Conservation (phyloP, 805 yeast species). For the Ogataea paradorogensis region DNA sequence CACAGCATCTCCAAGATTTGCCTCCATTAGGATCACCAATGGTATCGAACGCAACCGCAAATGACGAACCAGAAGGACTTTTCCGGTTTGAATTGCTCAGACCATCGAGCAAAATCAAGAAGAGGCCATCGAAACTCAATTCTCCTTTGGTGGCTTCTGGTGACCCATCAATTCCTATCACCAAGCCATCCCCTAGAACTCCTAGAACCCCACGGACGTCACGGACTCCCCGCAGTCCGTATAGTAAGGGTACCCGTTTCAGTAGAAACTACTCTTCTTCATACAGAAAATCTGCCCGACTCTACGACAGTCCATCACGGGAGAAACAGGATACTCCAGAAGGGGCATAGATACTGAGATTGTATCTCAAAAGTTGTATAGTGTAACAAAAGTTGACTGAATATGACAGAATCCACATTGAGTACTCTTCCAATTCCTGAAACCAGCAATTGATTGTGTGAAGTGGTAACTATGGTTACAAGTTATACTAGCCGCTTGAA, state of each 20-base stretch:
- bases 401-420: too few relatives aligned
- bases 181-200: slow-evolving; percentile 28
- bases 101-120: slow-evolving; percentile 36
- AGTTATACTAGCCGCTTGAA: too few relatives aligned
- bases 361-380: background rate
- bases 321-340: slow-evolving; percentile 9
- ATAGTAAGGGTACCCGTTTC: slow-evolving; percentile 19
- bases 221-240: slow-evolving; percentile 23
- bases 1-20: slow-evolving; percentile 16
- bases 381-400: background rate
- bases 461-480: too few relatives aligned
- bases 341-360: slow-evolving; percentile 2
- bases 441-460: too few relatives aligned
- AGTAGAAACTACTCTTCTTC: slow-evolving; percentile 16
- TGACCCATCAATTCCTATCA: slow-evolving; percentile 24
- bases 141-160: slow-evolving; percentile 20
- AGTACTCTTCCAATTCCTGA: too few relatives aligned
- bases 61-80: slow-evolving; percentile 38
- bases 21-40: slow-evolving; percentile 25
- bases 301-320: slow-evolving; percentile 16
- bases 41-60: slow-evolving; percentile 19
- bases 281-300: slow-evolving; percentile 16
- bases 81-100: slow-evolving; percentile 45
- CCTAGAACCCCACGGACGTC: slow-evolving; percentile 25
- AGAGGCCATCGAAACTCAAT: slow-evolving; percentile 28